Evolutionary conservation across 2,329 filamentous ascomycete species (phyloP), one percentile per base, ranked within the genome.

Genomic region (Camillea tinctor): DNA sequence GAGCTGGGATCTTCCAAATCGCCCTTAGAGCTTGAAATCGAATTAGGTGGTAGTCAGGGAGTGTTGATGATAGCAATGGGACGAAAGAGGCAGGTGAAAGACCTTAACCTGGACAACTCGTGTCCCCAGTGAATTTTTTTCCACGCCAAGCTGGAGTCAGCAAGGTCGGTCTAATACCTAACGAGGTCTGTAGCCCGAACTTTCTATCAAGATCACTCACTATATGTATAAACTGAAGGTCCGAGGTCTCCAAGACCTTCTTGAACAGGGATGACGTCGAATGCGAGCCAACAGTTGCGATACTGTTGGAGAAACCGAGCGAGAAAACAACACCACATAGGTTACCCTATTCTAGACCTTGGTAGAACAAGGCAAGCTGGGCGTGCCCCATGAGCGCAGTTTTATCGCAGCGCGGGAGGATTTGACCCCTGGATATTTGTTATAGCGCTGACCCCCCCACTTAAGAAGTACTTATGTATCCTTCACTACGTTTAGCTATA

Each of bases 51-150:
- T 30, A 30, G 61, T 24, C 55, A 22, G 49, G 23, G 11, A 50
- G 55, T 52, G 30, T 49, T 26, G 50, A 57, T 57, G 52, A 49
- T 50, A 53, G 49, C 49, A 44, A 20, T 1, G 13, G 59, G 26
- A 66, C 64, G 58, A 64, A 66, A 64, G 53, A 66, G 64, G 64
- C 62, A 66, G 64, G 64, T 66, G 64, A 50, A 21, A 44, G 36
- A 44, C 5, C 17, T 17, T 15, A 3, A 44, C 5, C 17, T 17
- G 6, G 3, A 44, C 36, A 44, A 17, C 36, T 44, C 36, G 36
- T 44, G 36, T 44, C n/a, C 36, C 36, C 26, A 4, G 26, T 30
- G 36, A 6, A 13, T 6, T 11, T n/a, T 44, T 44, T 15, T 17
- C 9, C 15, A 40, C 36, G 36, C 36, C 36, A 40, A 40, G 36